Conservation (phyloP, 768 basidiomycete genomes). For the Kwoniella heveanensis region DNA sequence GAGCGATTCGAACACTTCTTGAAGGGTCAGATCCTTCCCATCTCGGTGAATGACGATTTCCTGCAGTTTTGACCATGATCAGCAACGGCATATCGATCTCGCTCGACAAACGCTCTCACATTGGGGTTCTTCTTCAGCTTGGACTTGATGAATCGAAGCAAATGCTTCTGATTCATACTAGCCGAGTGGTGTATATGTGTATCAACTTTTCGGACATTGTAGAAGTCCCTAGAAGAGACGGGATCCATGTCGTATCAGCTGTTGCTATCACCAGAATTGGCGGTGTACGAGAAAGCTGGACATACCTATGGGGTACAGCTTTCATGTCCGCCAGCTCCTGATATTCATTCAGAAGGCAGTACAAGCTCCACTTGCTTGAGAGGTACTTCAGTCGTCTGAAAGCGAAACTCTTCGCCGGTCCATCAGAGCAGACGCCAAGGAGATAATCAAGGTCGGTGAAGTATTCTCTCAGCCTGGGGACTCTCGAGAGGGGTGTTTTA, state of each 20-base stretch:
- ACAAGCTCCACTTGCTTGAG: slow-evolving; percentile 90
- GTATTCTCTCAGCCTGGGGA: slow-evolving; percentile 75
- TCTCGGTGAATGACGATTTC: slow-evolving; percentile 96
- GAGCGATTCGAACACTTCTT: slow-evolving; percentile 94
- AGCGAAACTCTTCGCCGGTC: slow-evolving; percentile 94
- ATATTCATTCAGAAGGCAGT: slow-evolving; percentile 84
- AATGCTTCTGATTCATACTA: slow-evolving; percentile 99
- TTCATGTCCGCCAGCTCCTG: slow-evolving; percentile 97
- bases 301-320: slow-evolving; percentile 78
- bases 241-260: no score
- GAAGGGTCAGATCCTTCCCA: slow-evolving; percentile 76
- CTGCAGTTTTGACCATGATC: slow-evolving; percentile 57
- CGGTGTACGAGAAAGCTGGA: no score
- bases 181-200: slow-evolving; percentile 99
- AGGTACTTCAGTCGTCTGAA: slow-evolving; percentile 89
- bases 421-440: slow-evolving; percentile 85
- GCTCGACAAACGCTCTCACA: slow-evolving; percentile 18
- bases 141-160: slow-evolving; percentile 97
- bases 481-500: slow-evolving; percentile 26
- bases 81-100: no score
- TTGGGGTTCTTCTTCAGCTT: slow-evolving; percentile 55
- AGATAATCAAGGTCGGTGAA: slow-evolving; percentile 94
- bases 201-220: slow-evolving; percentile 96
- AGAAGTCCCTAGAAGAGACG: slow-evolving; percentile 99
- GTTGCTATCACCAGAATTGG: no score